Base-by-base conservation (phyloP, 352 stramenopile species). In the Phytophthora niederhauseri region DNA sequence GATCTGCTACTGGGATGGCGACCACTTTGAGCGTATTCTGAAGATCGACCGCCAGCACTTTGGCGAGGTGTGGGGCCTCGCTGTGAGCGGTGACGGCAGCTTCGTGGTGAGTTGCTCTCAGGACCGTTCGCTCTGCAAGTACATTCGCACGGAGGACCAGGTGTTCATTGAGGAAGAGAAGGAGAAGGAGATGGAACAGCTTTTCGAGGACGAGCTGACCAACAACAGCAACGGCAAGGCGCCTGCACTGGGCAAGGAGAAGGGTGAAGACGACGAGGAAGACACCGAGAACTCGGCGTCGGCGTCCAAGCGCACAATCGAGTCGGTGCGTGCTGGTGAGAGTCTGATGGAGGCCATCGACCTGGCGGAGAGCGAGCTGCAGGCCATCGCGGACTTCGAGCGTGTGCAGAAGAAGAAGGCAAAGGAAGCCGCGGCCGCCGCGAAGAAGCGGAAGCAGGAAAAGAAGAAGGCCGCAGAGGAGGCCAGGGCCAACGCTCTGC, bases 131-230 rank as follows among this genome's bases (percentile, higher is more conserved):
- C 82, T 99, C 28, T 90, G 97, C 68, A 95, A 99, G 58, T 99
- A 98, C 86, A 81, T 98, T 64, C 88, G 98, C 30, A 99, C 95
- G n/a, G 96, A 99, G 52, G 88, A 96, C 56, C 86, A 94, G 49
- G 97, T 99, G 8, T 99, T 99, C 68, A 84, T 99, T 14, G 97
- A 99, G 60, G 98, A 99, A 85, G 97, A 99, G 74, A 91, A 91
- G 60, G 97, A 99, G 66, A 93, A 97, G 64, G 94, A 98, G 67
- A 79, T 99, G 43, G 93, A 99, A 66, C 81, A 95, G 57, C 90
- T 99, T 53, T 99, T 99, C 72, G 97, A 98, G 31, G 83, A 97
- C 31, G 96, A 98, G 26, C 77, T 98, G 45, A 87, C 71, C 61
- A 95, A 75, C 76, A 88, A 74, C 58, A 94, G 36, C 77, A 95